Percentiles rank a stretch among this genome's conserved stretches.
These are phyloP conservation scores for Trypanosoma grayi DNA, from an alignment of 208 protist species.

Conservation along the genomic window DNA sequence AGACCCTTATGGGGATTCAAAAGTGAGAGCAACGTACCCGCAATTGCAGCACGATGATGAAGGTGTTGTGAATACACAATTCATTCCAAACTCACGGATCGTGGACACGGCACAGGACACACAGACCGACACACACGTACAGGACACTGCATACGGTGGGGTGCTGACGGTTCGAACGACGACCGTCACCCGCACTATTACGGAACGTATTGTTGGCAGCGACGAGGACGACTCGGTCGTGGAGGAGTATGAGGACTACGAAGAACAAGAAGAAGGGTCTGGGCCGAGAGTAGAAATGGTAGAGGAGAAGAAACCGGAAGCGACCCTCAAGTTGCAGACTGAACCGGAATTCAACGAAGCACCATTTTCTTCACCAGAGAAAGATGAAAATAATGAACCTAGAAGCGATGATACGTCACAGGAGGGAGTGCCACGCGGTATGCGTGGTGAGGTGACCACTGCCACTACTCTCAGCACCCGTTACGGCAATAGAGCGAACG, in stretches of 20 bases:
- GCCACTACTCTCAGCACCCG: too few relatives aligned
- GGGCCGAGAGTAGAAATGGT: neutral
- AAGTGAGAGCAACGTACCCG: conserved; percentile 27
- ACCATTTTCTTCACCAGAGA: too few relatives aligned
- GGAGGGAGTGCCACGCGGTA: too few relatives aligned
- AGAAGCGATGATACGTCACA: too few relatives aligned
- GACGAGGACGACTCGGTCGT: conserved; percentile 48
- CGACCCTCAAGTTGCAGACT: neutral
- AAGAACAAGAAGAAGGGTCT: neutral
- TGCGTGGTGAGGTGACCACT: too few relatives aligned
- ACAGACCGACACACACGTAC: conserved; percentile 63
- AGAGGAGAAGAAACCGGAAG: neutral
- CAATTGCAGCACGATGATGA: conserved; percentile 24
- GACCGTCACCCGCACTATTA: conserved; percentile 63
- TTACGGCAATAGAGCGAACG: too few relatives aligned
- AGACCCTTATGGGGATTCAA: neutral
- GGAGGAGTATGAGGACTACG: conserved; percentile 26
- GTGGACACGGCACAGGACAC: conserved; percentile 63
- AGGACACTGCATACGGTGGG: conserved; percentile 41
- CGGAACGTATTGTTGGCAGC: conserved; percentile 55
- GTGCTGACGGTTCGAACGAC: conserved; percentile 64
- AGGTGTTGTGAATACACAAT: conserved; percentile 37
- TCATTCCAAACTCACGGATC: conserved; percentile 49
- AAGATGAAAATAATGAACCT: too few relatives aligned
- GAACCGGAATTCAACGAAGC: neutral